Conservation (phyloP, 2,329 filamentous ascomycete genomes). For the Colletotrichum sansevieriae region DNA sequence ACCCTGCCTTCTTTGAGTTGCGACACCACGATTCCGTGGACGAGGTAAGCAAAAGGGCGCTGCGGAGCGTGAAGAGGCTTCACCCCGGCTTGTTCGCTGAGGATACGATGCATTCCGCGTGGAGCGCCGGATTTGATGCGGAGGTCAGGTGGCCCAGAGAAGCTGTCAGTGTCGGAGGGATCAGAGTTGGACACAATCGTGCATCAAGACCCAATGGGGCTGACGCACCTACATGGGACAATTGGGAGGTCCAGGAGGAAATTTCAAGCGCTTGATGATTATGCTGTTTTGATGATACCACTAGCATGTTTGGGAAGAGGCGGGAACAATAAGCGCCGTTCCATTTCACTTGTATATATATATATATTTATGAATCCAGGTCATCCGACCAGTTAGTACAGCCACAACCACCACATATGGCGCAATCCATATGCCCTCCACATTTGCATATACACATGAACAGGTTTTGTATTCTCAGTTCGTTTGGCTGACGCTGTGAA, state of each 20-base stretch:
- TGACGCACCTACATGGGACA: slow-evolving; percentile 66
- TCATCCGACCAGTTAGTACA: too few species aligned
- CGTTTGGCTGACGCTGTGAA: too few species aligned
- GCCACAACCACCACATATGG: too few species aligned
- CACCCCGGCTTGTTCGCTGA: slow-evolving; percentile 50
- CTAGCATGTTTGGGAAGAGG: neutral
- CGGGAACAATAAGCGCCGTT: neutral
- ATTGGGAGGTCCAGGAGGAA: slow-evolving; percentile 59
- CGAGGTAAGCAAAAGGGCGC: slow-evolving; percentile 66
- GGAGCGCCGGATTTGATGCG: slow-evolving; percentile 50
- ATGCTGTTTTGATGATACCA: neutral
- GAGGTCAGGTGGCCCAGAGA: slow-evolving; percentile 55
- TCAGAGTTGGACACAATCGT: slow-evolving; percentile 53
- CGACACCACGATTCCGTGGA: slow-evolving; percentile 70
- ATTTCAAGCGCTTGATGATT: slow-evolving; percentile 39
- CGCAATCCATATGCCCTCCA: too few species aligned
- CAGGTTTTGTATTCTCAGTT: too few species aligned
- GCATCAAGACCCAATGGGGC: slow-evolving; percentile 60
- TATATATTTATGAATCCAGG: neutral
- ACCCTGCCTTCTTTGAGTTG: slow-evolving; percentile 65
- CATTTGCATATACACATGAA: too few species aligned
- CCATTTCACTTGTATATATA: neutral
- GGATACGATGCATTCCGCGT: slow-evolving; percentile 47
- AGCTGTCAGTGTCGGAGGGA: slow-evolving; percentile 54
- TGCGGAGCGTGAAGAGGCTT: slow-evolving; percentile 62